These are phyloP conservation scores for Glomus cerebriforme DNA, from an alignment of 192 early-diverging fungal genomes.

Conservation along the genomic window DNA sequence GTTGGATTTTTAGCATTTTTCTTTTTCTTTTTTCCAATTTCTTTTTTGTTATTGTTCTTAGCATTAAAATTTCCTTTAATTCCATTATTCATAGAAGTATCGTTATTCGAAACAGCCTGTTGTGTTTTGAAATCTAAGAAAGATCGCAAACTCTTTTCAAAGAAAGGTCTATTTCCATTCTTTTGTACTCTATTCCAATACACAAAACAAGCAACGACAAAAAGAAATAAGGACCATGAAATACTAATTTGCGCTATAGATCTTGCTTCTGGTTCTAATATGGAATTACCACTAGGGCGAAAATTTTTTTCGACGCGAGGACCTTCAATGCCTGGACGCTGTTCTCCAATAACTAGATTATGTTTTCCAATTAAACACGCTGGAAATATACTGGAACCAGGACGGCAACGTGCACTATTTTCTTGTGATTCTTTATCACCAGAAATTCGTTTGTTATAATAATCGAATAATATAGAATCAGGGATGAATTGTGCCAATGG, in stretches of 20 bases:
- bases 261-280: not conserved
- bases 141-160: not conserved
- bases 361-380: conserved; percentile 53
- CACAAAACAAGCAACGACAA: not conserved
- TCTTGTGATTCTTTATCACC: not conserved
- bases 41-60: not conserved
- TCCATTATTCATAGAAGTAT: not conserved
- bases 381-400: conserved; percentile 36
- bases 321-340: not conserved
- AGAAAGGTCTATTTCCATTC: not conserved
- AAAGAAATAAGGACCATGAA: conserved; percentile 3
- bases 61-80: not conserved
- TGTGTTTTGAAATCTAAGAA: not conserved
- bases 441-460: not conserved
- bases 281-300: too few species aligned
- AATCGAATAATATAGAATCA: conserved; percentile 2
- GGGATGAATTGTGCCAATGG: conserved; percentile 43
- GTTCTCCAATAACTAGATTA: conserved; percentile 19
- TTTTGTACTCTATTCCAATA: conserved; percentile 15
- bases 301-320: not conserved
- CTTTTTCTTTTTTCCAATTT: conserved; percentile 12
- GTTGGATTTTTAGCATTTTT: not conserved
- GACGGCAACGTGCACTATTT: conserved; percentile 19
- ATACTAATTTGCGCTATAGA: conserved; percentile 4
- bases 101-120: not conserved